phyloP scores from a whole-genome alignment of 345 rosid genomes.

The Salix purpurea region DNA sequence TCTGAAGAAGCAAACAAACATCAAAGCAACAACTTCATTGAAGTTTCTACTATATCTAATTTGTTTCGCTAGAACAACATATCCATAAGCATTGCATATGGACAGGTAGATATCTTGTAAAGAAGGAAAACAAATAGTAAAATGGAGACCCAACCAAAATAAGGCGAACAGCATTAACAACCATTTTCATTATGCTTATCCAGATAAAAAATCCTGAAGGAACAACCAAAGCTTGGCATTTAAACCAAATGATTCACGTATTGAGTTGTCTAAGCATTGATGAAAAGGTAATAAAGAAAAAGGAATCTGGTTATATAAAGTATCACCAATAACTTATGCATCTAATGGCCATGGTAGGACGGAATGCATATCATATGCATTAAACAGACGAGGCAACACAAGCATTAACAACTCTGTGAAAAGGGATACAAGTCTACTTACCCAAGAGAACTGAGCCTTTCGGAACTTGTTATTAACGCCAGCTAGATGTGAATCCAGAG shows the following conservation, averaged over 20 bases:
- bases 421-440: slow-evolving; percentile 27
- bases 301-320: background rate
- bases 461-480: slow-evolving; percentile 83
- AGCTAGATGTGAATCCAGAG: slow-evolving; percentile 82
- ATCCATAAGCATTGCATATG: background rate
- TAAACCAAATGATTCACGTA: background rate
- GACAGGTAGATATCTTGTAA: background rate
- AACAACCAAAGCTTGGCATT: background rate
- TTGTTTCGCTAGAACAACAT: background rate
- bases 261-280: background rate
- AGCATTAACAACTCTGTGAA: background rate
- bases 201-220: background rate
- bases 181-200: background rate
- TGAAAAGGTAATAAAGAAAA: background rate
- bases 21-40: background rate
- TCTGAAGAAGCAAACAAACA: background rate
- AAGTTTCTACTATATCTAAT: background rate
- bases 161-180: background rate
- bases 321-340: background rate
- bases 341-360: background rate
- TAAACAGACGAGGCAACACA: background rate
- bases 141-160: background rate
- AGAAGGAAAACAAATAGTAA: background rate
- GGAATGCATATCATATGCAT: background rate
- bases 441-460: slow-evolving; percentile 96